phyloP scores from a whole-genome alignment of 1,284 basidiomycete genomes.

The Thecaphora thlaspeos region DNA sequence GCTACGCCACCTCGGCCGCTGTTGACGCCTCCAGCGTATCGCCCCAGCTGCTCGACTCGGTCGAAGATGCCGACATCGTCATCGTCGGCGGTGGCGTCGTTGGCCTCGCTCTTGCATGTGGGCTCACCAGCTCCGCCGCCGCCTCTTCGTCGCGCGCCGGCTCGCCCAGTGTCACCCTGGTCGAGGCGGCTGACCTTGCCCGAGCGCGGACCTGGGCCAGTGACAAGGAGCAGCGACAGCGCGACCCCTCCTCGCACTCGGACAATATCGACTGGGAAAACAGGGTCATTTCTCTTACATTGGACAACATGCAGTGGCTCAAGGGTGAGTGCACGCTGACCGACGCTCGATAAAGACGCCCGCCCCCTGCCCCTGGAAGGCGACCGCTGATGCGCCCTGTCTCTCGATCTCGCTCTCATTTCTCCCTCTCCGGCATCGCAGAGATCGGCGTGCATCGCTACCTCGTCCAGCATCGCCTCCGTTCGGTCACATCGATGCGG shows the following conservation, averaged over 20 bases:
- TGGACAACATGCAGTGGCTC: constrained; percentile 52
- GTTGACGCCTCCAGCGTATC: too few species aligned
- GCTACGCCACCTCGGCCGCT: too few species aligned
- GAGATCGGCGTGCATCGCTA: constrained; percentile 42
- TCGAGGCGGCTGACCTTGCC: constrained; percentile 45
- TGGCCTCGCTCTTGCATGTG: constrained; percentile 46
- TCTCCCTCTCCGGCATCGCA: neutral
- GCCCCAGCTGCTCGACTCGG: neutral
- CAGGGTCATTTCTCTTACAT: constrained; percentile 51
- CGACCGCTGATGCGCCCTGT: too few species aligned
- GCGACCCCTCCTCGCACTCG: constrained; percentile 9
- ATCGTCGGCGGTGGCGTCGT: constrained; percentile 55
- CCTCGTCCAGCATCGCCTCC: constrained; percentile 36
- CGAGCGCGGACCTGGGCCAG: constrained; percentile 30
- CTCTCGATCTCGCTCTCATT: neutral
- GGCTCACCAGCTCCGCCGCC: constrained; percentile 21
- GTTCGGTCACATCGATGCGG: constrained; percentile 45
- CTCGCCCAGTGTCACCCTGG: constrained; percentile 30
- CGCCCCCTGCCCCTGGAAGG: neutral
- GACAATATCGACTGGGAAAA: constrained; percentile 51
- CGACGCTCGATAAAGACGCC: too few species aligned
- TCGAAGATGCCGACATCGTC: constrained; percentile 38
- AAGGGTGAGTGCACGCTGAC: constrained; percentile 7
- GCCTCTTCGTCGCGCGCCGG: neutral
- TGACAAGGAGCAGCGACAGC: constrained; percentile 13